Base-by-base conservation (phyloP, 73 alveolate species). In the Paramecium primaurelia region DNA sequence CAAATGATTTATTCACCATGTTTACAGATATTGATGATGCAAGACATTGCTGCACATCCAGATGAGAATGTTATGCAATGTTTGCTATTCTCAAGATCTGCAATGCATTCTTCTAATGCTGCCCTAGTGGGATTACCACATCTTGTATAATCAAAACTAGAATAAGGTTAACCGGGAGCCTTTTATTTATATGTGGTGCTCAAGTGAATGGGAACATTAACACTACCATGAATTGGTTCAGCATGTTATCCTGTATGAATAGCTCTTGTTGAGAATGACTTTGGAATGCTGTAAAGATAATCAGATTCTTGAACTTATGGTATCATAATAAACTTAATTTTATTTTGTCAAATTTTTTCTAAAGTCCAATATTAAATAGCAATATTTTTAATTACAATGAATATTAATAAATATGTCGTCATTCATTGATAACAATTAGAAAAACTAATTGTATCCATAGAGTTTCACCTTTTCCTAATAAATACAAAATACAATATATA, bases 171-270 rank as follows among this genome's bases (percentile, higher is more conserved):
- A 26, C 88, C 86, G 22, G 93, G 93, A 7, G 80, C 96, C 22
- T 87, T 68, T 45, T 94, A 96, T 42, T 93, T 97, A 86, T 84
- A 97, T 40, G 99, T 97, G 20, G 98, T 94, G 60, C 95, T 92
- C 40, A 95, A 71, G 88, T 97, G 96, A 73, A 97, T 97, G 3
- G 99, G 98, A 8, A 95, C 97, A 49, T 97, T 95, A 11, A 97
- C 99, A 45, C 96, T 86, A 6, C 99, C 99, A 64, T 58, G 95
- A 30, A 90, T 86, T 47, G 86, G 69, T 38, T 97, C 98, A 18
- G 98, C 98, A 20, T 71, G 94, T 59, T 96, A 93, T 7, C 99
- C 99, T 42, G 92, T 86, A 71, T 96, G 99, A 38, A 97, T 95
- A 36, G 98, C 97, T 64, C 92, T 93, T 38, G 99, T 97, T n/a